A percentile compares a stretch with the other conserved stretches of the same genome.
Conservation (phyloP, 2,329 filamentous ascomycete genomes). For the Xylaria sp. region DNA sequence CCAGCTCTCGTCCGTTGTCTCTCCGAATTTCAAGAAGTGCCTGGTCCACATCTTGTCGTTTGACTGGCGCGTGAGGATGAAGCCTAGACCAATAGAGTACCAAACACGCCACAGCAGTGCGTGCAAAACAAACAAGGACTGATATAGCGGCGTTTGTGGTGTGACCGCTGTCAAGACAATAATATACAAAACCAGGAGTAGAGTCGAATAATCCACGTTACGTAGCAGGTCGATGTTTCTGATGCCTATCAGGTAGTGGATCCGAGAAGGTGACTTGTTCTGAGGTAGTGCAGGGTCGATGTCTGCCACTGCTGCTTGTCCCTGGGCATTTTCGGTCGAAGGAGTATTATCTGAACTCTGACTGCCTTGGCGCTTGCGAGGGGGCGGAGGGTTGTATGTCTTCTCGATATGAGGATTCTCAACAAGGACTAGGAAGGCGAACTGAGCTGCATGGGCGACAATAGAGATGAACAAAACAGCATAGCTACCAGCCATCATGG, state of each 20-base stretch:
- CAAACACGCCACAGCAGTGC: constrained; percentile 85
- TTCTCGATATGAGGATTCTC: constrained; percentile 99
- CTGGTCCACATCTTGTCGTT: constrained; percentile 92
- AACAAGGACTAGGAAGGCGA: constrained; percentile 86
- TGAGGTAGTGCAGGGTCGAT: constrained; percentile 24
- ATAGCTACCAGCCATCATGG: constrained; percentile 97
- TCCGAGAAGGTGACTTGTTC: constrained; percentile 59
- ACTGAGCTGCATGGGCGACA: constrained; percentile 89
- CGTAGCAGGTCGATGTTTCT: constrained; percentile 87
- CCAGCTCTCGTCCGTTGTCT: constrained; percentile 90
- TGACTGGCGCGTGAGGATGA: constrained; percentile 84
- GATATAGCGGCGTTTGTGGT: constrained; percentile 74
- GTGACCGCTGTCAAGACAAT: constrained; percentile 73
- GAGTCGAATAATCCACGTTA: constrained; percentile 78
- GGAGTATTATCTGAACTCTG: constrained; percentile 19
- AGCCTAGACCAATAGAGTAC: constrained; percentile 87
- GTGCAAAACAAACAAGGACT: constrained; percentile 78
- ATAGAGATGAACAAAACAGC: constrained; percentile 97
- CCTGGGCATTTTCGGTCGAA: constrained; percentile 16
- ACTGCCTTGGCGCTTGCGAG: constrained; percentile 57
- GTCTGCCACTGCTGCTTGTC: constrained; percentile 24
- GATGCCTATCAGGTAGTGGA: constrained; percentile 83
- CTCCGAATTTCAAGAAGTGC: constrained; percentile 96
- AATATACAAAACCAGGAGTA: constrained; percentile 77
- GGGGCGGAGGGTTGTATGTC: constrained; percentile 89